Evolutionary conservation across 257 asterid genomes (phyloP), one percentile per base, ranked within the genome.

Genomic region (Oldenlandia corymbosa): DNA sequence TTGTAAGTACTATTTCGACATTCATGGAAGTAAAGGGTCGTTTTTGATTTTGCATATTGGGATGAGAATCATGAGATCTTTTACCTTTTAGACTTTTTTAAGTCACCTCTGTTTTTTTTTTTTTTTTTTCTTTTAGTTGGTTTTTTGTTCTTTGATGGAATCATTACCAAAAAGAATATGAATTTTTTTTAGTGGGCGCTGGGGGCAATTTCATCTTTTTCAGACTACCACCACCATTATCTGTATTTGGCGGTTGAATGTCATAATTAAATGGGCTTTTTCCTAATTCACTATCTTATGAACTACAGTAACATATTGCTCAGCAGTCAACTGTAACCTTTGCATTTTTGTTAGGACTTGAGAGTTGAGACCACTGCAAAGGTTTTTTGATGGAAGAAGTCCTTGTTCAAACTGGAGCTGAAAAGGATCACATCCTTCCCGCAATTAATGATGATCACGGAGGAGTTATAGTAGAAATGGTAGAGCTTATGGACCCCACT

Each of bases 361-460:
- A 5, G 5, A 4, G 37, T 18, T 21, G 55, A 53, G 55, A 26
- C 4, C n/a, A 13, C 36, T 32, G 21, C 2, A 42, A 42, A 32
- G 23, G 62, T 67, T 66, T n/a, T n/a, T 64, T 48, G 58, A 85
- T 74, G 94, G 88, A 83, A 70, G 78, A 61, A 47, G 30, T 65
- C 20, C 18, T 66, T 69, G 62, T 43, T 63, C 80, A 72, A 57
- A 79, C 67, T 61, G 82, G 79, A 50, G 62, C 14, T 17, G 36
- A 71, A 43, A 71, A 67, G 45, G 72, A 49, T 7, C 59, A 9
- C 2, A 51, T 79, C 75, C 95, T 88, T 65, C 81, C 84, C 37
- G 80, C 82, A 23, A 52, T 60, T 39, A 74, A 77, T 27, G 95
- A 88, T 62, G 87, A 83, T 42, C 84, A 83, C 66, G 95, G 77